Evolutionary conservation across 257 asterid species (phyloP).

Genomic region (Anisodus acutangulus): DNA sequence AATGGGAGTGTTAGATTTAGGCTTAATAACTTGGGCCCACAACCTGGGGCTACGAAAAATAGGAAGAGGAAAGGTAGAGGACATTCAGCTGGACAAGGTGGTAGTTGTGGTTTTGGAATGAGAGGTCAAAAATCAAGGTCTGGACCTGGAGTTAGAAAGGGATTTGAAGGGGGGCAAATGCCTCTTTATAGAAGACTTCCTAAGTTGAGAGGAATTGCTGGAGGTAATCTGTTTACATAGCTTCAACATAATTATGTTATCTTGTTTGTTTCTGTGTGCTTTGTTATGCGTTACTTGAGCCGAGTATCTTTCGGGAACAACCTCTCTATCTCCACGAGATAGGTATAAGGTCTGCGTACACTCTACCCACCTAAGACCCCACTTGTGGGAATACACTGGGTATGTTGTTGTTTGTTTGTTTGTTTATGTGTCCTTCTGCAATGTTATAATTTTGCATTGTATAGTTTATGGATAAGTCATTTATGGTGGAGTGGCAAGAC

Average conservation of each 20-base stretch:
- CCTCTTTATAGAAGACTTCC: slow-evolving; percentile 85
- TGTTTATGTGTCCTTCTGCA: neutral
- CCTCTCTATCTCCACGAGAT: too few relatives aligned
- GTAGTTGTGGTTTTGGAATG: slow-evolving; percentile 83
- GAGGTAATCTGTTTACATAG: slow-evolving; percentile 57
- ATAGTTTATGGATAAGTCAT: neutral
- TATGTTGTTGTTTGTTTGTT: neutral
- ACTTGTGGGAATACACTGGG: too few relatives aligned
- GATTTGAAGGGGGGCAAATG: slow-evolving; percentile 92
- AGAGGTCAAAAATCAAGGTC: slow-evolving; percentile 98
- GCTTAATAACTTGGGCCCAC: slow-evolving; percentile 89
- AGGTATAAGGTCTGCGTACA: too few relatives aligned
- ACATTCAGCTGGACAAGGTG: slow-evolving; percentile 97
- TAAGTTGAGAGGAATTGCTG: slow-evolving; percentile 91
- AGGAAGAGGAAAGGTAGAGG: slow-evolving; percentile 95
- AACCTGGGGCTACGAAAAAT: slow-evolving; percentile 67
- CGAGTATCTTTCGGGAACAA: too few relatives aligned
- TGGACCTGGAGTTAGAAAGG: slow-evolving; percentile 85
- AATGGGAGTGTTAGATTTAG: slow-evolving; percentile 54
- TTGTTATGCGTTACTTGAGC: too few relatives aligned
- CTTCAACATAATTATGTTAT: neutral
- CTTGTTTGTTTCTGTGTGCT: too few relatives aligned
- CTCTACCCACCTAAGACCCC: too few relatives aligned
- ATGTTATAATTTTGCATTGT: neutral
- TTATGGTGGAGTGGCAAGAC: too few relatives aligned